Conservation (phyloP, 768 basidiomycete species). For the Cyclocybe cylindracea region DNA sequence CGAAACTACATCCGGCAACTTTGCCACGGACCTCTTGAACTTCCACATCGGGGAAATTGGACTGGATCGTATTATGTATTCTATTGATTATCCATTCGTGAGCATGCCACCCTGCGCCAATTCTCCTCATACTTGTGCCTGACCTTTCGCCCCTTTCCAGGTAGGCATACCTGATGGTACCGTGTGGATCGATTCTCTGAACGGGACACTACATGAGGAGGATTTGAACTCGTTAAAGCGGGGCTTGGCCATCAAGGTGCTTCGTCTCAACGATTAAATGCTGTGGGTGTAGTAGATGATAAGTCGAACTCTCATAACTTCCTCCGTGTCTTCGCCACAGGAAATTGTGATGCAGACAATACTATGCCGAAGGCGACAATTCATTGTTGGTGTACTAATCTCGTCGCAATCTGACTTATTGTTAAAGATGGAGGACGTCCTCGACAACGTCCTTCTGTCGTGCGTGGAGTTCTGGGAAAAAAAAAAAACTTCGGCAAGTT, state of each 20-base stretch:
- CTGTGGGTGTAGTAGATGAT: too few relatives aligned
- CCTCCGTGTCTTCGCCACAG: too few relatives aligned
- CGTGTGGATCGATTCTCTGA: conserved; percentile 26
- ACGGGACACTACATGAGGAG: conserved; percentile 13
- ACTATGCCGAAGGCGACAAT: too few relatives aligned
- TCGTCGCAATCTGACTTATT: too few relatives aligned
- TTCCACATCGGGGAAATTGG: conserved; percentile 43
- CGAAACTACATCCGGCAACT: conserved; percentile 43
- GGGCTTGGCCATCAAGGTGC: conserved; percentile 27
- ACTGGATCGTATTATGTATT: conserved; percentile 40
- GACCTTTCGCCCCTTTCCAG: conserved; percentile 4
- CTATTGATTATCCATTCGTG: conserved; percentile 39
- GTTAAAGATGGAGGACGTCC: too few relatives aligned
- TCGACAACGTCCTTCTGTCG: too few relatives aligned
- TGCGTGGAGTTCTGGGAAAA: too few relatives aligned
- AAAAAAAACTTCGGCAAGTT: too few relatives aligned
- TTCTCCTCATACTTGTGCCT: not conserved
- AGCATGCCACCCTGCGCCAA: conserved; percentile 1
- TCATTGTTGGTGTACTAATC: too few relatives aligned
- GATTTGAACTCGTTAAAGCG: conserved; percentile 27
- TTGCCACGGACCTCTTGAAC: conserved; percentile 36
- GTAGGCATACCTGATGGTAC: conserved; percentile 20
- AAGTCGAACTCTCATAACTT: too few relatives aligned
- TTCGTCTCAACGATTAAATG: conserved; percentile 25
- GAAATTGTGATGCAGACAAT: too few relatives aligned